Conservation (phyloP, 2,329 filamentous ascomycete genomes). For the Trichoderma aggressivum region DNA sequence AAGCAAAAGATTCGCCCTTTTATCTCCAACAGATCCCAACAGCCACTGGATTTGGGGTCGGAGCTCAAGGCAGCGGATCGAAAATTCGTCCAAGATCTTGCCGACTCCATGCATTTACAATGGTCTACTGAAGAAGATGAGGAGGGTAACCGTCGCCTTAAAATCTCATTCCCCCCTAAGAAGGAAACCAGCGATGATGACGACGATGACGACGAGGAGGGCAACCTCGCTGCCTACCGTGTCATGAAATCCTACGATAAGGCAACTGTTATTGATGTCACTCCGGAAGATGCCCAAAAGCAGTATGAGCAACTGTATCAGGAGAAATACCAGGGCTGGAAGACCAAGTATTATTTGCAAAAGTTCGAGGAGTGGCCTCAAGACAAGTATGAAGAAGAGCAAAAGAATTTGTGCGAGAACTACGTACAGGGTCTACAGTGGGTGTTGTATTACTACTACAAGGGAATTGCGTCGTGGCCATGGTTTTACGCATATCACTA, state of each 20-base stretch:
- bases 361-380: slow-evolving; percentile 87
- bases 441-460: slow-evolving; percentile 98
- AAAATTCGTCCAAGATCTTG: slow-evolving; percentile 87
- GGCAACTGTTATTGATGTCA: slow-evolving; percentile 77
- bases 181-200: slow-evolving; percentile 62
- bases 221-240: slow-evolving; percentile 78
- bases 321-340: slow-evolving; percentile 87
- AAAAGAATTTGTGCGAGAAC: slow-evolving; percentile 83
- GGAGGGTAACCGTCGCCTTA: slow-evolving; percentile 51
- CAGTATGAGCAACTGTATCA: slow-evolving; percentile 84
- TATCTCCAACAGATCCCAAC: slow-evolving; percentile 63
- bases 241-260: slow-evolving; percentile 90
- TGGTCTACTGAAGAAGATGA: slow-evolving; percentile 59
- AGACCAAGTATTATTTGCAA: slow-evolving; percentile 84
- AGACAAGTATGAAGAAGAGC: slow-evolving; percentile 70
- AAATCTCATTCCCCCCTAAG: slow-evolving; percentile 48
- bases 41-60: slow-evolving; percentile 69
- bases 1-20: slow-evolving; percentile 76
- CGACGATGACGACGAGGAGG: slow-evolving; percentile 68
- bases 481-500: slow-evolving; percentile 99
- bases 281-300: slow-evolving; percentile 72
- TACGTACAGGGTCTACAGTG: slow-evolving; percentile 97
- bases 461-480: slow-evolving; percentile 94
- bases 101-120: slow-evolving; percentile 56
- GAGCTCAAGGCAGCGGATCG: slow-evolving; percentile 78